phyloP scores from a whole-genome alignment of 2,329 filamentous ascomycete species.

The Spiromastix sp. region DNA sequence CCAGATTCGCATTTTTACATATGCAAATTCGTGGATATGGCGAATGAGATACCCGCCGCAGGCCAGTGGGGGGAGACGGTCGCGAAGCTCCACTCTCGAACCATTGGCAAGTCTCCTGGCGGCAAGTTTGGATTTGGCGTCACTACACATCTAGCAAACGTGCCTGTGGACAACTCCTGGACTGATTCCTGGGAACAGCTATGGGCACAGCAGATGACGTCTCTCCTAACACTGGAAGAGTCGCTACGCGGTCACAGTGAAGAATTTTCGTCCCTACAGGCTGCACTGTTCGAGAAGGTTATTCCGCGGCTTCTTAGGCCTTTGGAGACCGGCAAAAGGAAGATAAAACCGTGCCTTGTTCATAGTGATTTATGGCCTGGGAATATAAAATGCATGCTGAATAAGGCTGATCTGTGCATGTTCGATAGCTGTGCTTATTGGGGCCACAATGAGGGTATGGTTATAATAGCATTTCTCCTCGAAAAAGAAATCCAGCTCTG shows the following conservation, averaged over 20 bases:
- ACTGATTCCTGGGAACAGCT: conserved; percentile 22
- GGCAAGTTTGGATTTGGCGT: conserved; percentile 27
- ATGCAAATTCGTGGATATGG: conserved; percentile 20
- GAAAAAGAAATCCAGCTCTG: background rate
- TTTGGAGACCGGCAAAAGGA: conserved; percentile 18
- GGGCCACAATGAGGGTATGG: background rate
- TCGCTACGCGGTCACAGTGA: conserved; percentile 8
- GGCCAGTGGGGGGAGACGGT: conserved; percentile 12
- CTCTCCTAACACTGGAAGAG: conserved; percentile 7
- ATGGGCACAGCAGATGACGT: conserved; percentile 8
- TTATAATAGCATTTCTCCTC: background rate
- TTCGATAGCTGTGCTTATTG: background rate
- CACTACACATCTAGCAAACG: conserved; percentile 20
- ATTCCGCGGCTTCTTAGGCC: conserved; percentile 23
- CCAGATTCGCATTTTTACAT: conserved; percentile 21
- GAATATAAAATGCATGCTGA: conserved; percentile 16
- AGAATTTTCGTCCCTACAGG: conserved; percentile 7
- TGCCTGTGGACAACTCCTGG: conserved; percentile 18
- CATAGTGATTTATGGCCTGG: conserved; percentile 24
- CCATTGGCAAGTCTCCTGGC: conserved; percentile 16
- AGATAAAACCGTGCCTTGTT: conserved; percentile 17
- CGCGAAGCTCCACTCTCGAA: conserved; percentile 16
- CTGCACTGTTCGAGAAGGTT: conserved; percentile 16
- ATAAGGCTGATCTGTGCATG: background rate
- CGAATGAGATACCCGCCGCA: conserved; percentile 16